Percentiles rank a stretch among this genome's conserved stretches.
phyloP scores from a whole-genome alignment of 441 rosid genomes.

The Euphorbia corollata region DNA sequence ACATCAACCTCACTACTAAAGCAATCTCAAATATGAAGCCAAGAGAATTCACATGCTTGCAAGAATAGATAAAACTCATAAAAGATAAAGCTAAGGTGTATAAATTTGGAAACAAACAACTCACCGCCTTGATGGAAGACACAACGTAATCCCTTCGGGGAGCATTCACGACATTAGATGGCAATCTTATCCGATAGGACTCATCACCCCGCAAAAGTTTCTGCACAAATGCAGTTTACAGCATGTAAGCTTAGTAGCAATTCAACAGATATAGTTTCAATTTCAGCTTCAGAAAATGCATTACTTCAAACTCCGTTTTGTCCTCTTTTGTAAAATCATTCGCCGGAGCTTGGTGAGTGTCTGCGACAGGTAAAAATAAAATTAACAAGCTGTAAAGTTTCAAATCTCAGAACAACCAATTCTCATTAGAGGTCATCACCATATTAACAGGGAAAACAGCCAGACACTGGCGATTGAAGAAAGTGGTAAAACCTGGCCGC shows the following conservation, averaged over 20 bases:
- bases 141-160: slow-evolving; percentile 64
- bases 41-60: not conserved
- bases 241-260: slow-evolving; percentile 9
- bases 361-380: slow-evolving; percentile 26
- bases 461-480: not conserved
- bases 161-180: slow-evolving; percentile 74
- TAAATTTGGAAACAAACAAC: slow-evolving; percentile 20
- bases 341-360: slow-evolving; percentile 76
- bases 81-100: not conserved
- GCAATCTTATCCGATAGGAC: slow-evolving; percentile 76
- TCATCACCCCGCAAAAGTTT: slow-evolving; percentile 64
- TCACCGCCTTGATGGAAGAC: slow-evolving; percentile 86
- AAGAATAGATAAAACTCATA: not conserved
- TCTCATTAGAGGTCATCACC: not conserved
- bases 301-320: slow-evolving; percentile 63
- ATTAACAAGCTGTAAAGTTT: not conserved
- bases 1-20: too few species aligned
- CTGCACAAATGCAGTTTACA: slow-evolving; percentile 35
- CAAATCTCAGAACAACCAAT: not conserved
- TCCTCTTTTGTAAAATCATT: slow-evolving; percentile 46
- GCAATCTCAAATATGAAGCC: not conserved
- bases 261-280: not conserved
- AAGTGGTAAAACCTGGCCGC: slow-evolving; percentile 50
- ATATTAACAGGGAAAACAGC: not conserved
- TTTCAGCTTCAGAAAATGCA: not conserved